Conservation (phyloP, 805 yeast genomes). For the Torulaspora gathmanii region DNA sequence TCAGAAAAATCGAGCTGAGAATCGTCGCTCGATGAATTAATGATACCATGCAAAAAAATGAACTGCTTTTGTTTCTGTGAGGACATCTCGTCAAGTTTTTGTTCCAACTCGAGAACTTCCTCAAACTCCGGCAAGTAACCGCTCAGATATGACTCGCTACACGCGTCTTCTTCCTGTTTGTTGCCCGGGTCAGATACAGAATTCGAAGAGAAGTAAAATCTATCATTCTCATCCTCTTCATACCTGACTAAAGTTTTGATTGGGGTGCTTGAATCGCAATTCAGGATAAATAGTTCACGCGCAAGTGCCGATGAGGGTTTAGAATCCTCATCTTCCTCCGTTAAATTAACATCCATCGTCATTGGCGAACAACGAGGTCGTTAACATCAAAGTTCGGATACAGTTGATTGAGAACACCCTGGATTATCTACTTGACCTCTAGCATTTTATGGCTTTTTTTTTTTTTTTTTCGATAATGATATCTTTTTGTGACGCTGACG, state of each 20-base stretch:
- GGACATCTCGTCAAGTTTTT: constrained; percentile 8
- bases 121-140: constrained; percentile 6
- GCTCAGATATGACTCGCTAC: background rate
- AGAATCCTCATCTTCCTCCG: background rate
- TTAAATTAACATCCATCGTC: background rate
- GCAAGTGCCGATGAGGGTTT: background rate
- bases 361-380: background rate
- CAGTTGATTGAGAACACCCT: too few relatives aligned
- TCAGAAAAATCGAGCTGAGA: constrained; percentile 9
- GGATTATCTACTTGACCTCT: background rate
- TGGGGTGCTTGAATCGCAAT: background rate
- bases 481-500: background rate
- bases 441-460: background rate
- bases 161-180: background rate
- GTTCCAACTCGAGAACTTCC: constrained; percentile 7
- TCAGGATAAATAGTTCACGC: background rate
- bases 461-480: background rate
- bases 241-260: background rate
- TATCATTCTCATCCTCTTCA: background rate
- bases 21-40: constrained; percentile 13
- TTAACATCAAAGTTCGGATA: background rate
- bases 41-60: constrained; percentile 11
- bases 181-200: background rate
- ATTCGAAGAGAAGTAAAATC: background rate
- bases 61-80: constrained; percentile 9